Conservation (phyloP, 148 eudicot species). For the Diospyros kaki region DNA sequence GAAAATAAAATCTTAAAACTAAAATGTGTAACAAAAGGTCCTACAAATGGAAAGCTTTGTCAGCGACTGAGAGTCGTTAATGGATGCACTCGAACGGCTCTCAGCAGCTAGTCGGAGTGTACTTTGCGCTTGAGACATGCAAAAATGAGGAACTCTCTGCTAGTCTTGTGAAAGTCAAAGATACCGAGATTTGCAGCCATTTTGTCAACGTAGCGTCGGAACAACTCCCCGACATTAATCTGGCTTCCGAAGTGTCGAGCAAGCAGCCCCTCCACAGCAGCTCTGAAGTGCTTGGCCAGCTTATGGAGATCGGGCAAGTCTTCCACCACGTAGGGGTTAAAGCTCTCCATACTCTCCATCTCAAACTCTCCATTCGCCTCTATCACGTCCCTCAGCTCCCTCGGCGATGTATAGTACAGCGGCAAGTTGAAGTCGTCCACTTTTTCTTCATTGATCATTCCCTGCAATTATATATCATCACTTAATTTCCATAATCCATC, state of each 20-base stretch:
- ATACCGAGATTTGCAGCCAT: neutral
- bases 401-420: constrained; percentile 17
- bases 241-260: constrained; percentile 17
- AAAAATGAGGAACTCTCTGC: neutral
- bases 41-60: no score
- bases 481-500: neutral
- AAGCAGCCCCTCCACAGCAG: constrained; percentile 18
- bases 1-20: no score
- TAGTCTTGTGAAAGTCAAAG: neutral
- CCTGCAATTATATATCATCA: constrained; percentile 15
- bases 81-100: no score
- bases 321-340: neutral
- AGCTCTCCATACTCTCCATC: constrained; percentile 13
- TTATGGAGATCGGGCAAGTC: neutral
- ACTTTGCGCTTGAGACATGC: constrained; percentile 8
- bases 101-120: no score
- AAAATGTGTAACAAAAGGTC: no score
- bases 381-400: constrained; percentile 18
- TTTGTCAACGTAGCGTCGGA: neutral
- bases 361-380: constrained; percentile 21
- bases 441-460: constrained; percentile 22
- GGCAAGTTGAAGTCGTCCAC: constrained; percentile 33
- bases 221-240: neutral
- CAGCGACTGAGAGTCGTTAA: no score
- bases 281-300: constrained; percentile 10